These are phyloP conservation scores for Heterobasidion irregulare DNA, from an alignment of 1,284 basidiomycete species.

Conservation along the genomic window DNA sequence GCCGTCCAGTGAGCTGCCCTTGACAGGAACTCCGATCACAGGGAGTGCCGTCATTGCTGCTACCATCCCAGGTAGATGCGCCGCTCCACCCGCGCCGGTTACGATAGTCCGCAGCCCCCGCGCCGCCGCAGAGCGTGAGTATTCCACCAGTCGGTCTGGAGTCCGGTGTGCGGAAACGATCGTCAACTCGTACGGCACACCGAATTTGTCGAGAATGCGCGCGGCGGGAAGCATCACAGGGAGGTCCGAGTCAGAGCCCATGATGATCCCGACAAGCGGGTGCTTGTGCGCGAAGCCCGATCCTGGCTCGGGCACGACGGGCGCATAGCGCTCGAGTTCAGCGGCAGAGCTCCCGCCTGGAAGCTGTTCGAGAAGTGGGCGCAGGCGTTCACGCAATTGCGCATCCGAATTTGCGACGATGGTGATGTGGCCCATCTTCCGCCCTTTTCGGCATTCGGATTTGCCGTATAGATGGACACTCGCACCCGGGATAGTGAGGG, in stretches of 20 bases:
- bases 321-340: constrained; percentile 52
- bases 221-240: constrained; percentile 90
- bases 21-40: constrained; percentile 96
- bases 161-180: constrained; percentile 97
- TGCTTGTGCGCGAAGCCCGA: constrained; percentile 52
- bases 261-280: constrained; percentile 91
- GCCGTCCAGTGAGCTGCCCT: constrained; percentile 89
- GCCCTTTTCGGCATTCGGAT: constrained; percentile 77
- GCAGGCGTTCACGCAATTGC: constrained; percentile 61
- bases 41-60: constrained; percentile 90
- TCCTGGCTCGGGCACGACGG: constrained; percentile 31
- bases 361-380: constrained; percentile 60
- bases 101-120: constrained; percentile 81
- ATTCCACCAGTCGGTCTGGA: constrained; percentile 80
- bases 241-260: constrained; percentile 99
- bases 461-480: constrained; percentile 93
- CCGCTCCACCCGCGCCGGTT: constrained; percentile 95
- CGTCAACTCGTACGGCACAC: constrained; percentile 87
- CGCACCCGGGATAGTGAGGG: constrained; percentile 69
- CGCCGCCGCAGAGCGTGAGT: constrained; percentile 70
- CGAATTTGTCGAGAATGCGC: constrained; percentile 75
- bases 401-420: constrained; percentile 82
- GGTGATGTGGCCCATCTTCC: constrained; percentile 99
- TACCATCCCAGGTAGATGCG: constrained; percentile 98
- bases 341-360: constrained; percentile 39